phyloP scores from a whole-genome alignment of 2,329 filamentous ascomycete species.

The Stemphylium beticola region DNA sequence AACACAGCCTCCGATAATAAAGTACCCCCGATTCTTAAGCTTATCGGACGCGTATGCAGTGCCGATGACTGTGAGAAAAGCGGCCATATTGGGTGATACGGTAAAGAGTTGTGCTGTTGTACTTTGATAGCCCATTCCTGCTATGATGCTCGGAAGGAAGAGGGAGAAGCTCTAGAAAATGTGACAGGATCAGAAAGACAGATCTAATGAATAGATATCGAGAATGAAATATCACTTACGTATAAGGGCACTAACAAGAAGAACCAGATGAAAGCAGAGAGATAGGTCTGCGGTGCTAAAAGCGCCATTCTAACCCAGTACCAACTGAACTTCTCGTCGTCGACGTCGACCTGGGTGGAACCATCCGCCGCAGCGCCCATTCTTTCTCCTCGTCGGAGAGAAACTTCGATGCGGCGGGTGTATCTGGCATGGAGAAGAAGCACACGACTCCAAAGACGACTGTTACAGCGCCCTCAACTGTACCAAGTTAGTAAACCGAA shows the following conservation, averaged over 20 bases:
- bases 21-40: slow-evolving; percentile 48
- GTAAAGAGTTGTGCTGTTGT: slow-evolving; percentile 47
- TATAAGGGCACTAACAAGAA: slow-evolving; percentile 56
- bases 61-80: slow-evolving; percentile 43
- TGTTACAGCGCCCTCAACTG: slow-evolving; percentile 41
- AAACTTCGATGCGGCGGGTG: slow-evolving; percentile 42
- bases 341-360: slow-evolving; percentile 35
- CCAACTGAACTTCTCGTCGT: slow-evolving; percentile 51
- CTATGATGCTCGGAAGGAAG: slow-evolving; percentile 50
- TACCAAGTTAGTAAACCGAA: slow-evolving; percentile 26
- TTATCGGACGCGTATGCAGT: slow-evolving; percentile 56
- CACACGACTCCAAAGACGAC: slow-evolving; percentile 51
- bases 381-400: slow-evolving; percentile 36
- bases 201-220: background rate
- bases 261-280: slow-evolving; percentile 48
- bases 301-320: slow-evolving; percentile 48
- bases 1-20: slow-evolving; percentile 58
- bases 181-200: slow-evolving; percentile 4
- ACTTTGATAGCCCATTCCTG: slow-evolving; percentile 49
- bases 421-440: slow-evolving; percentile 62
- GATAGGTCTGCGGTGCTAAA: slow-evolving; percentile 44
- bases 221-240: background rate
- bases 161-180: slow-evolving; percentile 41
- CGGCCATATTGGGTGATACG: slow-evolving; percentile 53
- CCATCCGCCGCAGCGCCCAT: slow-evolving; percentile 37